A percentile compares a stretch with the other conserved stretches of the same genome.
Conservation (phyloP, 2,329 filamentous ascomycete genomes). For the Aspergillus eucalypticola region DNA sequence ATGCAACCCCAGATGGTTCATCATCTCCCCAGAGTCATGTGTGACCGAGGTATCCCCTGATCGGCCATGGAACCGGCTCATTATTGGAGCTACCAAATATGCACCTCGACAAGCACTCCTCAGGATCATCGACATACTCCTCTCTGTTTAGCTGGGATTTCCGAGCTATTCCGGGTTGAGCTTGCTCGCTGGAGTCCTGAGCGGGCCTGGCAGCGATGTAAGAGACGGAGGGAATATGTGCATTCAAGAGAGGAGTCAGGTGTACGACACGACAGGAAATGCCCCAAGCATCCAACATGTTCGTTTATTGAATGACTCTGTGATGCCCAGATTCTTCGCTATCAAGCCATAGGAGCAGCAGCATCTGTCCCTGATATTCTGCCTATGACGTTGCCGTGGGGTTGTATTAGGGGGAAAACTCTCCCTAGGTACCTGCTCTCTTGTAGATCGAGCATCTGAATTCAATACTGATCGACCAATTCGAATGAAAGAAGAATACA, state of each 20-base stretch:
- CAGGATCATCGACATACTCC: neutral
- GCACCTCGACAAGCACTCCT: constrained; percentile 3
- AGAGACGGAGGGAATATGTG: neutral
- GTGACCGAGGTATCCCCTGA: constrained; percentile 27
- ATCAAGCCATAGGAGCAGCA: neutral
- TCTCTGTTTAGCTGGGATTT: neutral
- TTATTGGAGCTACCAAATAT: constrained; percentile 10
- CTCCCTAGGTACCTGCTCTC: neutral
- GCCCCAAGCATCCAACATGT: neutral
- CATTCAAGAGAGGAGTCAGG: neutral
- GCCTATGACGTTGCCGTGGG: constrained; percentile 11
- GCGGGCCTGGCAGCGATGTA: neutral
- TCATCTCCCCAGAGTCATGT: constrained; percentile 21
- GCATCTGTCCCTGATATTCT: neutral
- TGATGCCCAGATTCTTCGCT: neutral
- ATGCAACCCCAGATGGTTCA: constrained; percentile 3
- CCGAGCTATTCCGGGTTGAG: neutral
- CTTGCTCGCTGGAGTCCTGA: neutral
- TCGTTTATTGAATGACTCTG: neutral
- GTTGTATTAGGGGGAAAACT: constrained; percentile 1
- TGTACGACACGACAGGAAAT: neutral
- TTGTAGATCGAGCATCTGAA: neutral
- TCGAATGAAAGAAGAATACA: neutral
- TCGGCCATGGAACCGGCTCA: constrained; percentile 14
- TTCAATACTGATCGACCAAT: neutral